Evolutionary conservation across 352 stramenopile genomes (phyloP).

Genomic region (Phytophthora citricola): DNA sequence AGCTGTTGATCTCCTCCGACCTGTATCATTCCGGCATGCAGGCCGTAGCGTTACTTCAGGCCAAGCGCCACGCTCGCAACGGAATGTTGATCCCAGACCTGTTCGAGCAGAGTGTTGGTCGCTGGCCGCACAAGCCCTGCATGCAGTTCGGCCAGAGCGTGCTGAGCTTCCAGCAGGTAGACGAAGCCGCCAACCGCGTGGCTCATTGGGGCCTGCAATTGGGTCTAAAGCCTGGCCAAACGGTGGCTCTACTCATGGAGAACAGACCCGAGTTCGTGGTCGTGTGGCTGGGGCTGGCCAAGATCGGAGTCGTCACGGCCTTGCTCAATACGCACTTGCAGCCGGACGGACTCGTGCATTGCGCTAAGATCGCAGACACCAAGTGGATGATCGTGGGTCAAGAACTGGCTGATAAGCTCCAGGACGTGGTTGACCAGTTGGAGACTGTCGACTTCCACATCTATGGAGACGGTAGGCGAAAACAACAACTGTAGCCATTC

Average conservation of each 20-base stretch:
- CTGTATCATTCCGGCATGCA: conserved; percentile 50
- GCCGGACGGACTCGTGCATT: conserved; percentile 76
- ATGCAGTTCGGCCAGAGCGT: conserved; percentile 61
- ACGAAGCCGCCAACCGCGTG: conserved; percentile 75
- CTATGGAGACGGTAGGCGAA: conserved; percentile 52
- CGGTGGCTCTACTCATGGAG: conserved; percentile 84
- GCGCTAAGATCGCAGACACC: conserved; percentile 68
- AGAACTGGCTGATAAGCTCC: conserved; percentile 62
- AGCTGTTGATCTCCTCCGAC: conserved; percentile 67
- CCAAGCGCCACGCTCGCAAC: conserved; percentile 43
- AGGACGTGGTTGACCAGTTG: conserved; percentile 41
- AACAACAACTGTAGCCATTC: too few relatives aligned
- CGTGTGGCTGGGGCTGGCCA: conserved; percentile 84
- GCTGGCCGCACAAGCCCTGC: conserved; percentile 66
- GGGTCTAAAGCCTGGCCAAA: conserved; percentile 65
- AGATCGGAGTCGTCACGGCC: conserved; percentile 84
- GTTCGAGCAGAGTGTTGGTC: conserved; percentile 62
- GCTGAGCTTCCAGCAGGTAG: conserved; percentile 68
- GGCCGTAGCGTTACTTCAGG: conserved; percentile 49
- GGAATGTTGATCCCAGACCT: conserved; percentile 59
- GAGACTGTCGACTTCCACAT: conserved; percentile 53
- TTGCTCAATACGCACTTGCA: conserved; percentile 87
- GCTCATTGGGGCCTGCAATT: conserved; percentile 70
- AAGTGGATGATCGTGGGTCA: conserved; percentile 72
- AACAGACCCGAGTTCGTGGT: conserved; percentile 88